Evolutionary conservation across 2,329 filamentous ascomycete species (phyloP).

Genomic region (Periconia digitata): DNA sequence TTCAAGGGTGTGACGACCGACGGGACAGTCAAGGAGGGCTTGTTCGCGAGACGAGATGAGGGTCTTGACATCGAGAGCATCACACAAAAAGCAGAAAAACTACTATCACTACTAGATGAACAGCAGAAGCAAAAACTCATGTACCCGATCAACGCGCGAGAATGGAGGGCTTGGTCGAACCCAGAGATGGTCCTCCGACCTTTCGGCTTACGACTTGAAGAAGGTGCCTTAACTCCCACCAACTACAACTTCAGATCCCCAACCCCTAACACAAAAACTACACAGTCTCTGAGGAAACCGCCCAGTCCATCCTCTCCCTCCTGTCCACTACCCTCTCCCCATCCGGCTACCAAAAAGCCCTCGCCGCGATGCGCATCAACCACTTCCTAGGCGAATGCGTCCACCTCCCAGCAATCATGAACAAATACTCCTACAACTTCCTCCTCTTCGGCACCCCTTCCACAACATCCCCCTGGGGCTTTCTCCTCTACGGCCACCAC

Average conservation of each 20-base stretch:
- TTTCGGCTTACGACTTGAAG: conserved; percentile 72
- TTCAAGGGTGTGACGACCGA: conserved; percentile 72
- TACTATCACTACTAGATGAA: conserved; percentile 52
- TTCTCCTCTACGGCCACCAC: conserved; percentile 77
- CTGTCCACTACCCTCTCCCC: conserved; percentile 63
- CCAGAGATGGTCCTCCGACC: conserved; percentile 71
- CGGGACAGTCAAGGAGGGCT: conserved; percentile 57
- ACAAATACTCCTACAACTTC: conserved; percentile 77
- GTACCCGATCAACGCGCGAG: conserved; percentile 68
- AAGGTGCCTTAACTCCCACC: conserved; percentile 40
- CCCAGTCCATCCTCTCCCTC: conserved; percentile 55
- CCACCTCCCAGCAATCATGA: conserved; percentile 63
- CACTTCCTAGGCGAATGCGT: conserved; percentile 73
- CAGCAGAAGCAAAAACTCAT: conserved; percentile 53
- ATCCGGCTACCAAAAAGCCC: conserved; percentile 71
- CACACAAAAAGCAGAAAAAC: conserved; percentile 51
- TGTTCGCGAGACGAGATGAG: conserved; percentile 66
- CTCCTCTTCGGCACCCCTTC: conserved; percentile 68
- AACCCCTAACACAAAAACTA: background rate
- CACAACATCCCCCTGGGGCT: conserved; percentile 64
- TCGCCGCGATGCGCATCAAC: conserved; percentile 72
- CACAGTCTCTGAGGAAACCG: conserved; percentile 30
- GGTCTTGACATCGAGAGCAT: conserved; percentile 61
- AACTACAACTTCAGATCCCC: background rate
- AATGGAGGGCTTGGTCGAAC: conserved; percentile 73